Conservation (phyloP, 352 stramenopile genomes). For the Pythium pyrilobum region DNA sequence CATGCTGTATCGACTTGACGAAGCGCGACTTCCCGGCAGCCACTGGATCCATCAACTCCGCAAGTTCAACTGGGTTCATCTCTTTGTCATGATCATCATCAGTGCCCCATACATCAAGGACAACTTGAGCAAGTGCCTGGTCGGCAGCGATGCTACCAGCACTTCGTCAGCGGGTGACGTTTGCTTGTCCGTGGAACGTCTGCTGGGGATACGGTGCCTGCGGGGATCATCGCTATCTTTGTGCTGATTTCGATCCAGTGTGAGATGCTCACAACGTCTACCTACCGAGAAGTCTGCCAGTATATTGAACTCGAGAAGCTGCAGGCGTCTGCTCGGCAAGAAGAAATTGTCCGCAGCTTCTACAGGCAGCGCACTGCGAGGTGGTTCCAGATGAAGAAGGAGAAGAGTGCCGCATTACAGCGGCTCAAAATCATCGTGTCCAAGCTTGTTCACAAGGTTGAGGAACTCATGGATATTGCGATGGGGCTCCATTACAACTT, state of each 20-base stretch:
- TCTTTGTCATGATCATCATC: constrained; percentile 75
- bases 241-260: constrained; percentile 82
- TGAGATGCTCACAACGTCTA: constrained; percentile 56
- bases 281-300: constrained; percentile 53
- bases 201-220: constrained; percentile 61
- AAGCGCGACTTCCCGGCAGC: constrained; percentile 45
- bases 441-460: constrained; percentile 84
- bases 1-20: constrained; percentile 79
- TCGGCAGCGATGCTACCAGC: constrained; percentile 19
- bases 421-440: constrained; percentile 85
- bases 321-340: constrained; percentile 36
- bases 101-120: constrained; percentile 56
- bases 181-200: constrained; percentile 67
- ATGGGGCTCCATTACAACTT: constrained; percentile 81
- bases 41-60: constrained; percentile 70
- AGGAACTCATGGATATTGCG: constrained; percentile 88
- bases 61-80: constrained; percentile 79
- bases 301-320: constrained; percentile 47
- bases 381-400: constrained; percentile 78
- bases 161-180: constrained; percentile 17
- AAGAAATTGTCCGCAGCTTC: constrained; percentile 61
- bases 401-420: constrained; percentile 78
- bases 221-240: constrained; percentile 74
- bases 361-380: constrained; percentile 60
- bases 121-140: constrained; percentile 42